These are phyloP conservation scores for Penicillium thymicola DNA, from an alignment of 2,329 filamentous ascomycete species.

Conservation along the genomic window DNA sequence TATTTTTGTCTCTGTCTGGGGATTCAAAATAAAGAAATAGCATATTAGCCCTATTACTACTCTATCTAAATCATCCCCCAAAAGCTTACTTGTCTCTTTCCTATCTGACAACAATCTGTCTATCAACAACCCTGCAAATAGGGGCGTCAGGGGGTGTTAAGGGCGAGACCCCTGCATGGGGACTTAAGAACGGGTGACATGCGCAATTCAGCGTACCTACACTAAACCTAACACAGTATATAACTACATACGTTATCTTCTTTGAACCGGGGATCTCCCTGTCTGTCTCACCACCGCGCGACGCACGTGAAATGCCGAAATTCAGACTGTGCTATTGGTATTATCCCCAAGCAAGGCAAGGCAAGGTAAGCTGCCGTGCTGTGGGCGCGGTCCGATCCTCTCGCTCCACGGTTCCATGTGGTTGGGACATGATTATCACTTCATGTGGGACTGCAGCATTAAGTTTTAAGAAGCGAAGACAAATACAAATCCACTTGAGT, in stretches of 20 bases:
- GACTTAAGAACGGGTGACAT: background rate
- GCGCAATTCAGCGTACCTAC: background rate
- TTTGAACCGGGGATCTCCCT: background rate
- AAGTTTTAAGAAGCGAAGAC: background rate
- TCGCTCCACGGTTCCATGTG: constrained; percentile 1
- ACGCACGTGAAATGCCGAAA: background rate
- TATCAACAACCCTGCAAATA: background rate
- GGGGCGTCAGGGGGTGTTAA: background rate
- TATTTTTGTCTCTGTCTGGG: background rate
- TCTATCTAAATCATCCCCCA: background rate
- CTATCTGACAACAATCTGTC: background rate
- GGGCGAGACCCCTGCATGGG: background rate
- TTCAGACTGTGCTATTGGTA: background rate
- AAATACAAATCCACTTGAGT: background rate
- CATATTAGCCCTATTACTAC: background rate
- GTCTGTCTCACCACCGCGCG: background rate
- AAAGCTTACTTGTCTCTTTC: background rate
- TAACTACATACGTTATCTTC: background rate
- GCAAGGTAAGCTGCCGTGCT: background rate
- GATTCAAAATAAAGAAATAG: background rate
- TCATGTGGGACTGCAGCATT: background rate
- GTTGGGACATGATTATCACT: background rate
- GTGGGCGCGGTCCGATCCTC: constrained; percentile 1
- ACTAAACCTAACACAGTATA: background rate
- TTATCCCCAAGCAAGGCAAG: background rate